Conservation (phyloP, 139 green algal genomes). For the Nannochloris sp. region DNA sequence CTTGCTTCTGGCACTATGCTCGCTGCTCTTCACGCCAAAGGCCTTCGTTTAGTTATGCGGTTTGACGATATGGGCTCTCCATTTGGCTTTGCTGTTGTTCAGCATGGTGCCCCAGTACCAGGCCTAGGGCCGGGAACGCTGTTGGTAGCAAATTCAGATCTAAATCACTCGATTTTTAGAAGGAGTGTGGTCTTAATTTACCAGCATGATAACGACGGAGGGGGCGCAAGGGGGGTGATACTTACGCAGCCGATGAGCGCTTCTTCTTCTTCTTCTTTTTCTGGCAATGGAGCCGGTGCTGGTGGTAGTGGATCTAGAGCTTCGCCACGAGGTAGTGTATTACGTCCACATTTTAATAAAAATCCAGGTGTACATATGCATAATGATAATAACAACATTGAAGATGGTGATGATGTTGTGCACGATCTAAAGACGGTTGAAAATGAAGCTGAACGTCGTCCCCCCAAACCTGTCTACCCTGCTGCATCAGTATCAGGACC, state of each 20-base stretch:
- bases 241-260: constrained; percentile 24
- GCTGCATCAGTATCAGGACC: background rate
- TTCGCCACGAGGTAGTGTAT: no score
- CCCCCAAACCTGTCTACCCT: background rate
- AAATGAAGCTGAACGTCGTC: background rate
- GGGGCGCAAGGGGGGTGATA: constrained; percentile 21
- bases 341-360: no score
- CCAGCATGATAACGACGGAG: constrained; percentile 11
- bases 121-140: constrained; percentile 17
- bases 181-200: constrained; percentile 31
- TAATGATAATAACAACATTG: background rate
- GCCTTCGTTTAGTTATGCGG: constrained; percentile 23
- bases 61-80: constrained; percentile 13
- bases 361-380: background rate
- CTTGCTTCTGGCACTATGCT: constrained; percentile 13
- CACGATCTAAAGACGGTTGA: background rate
- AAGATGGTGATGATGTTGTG: background rate
- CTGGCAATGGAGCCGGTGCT: no score
- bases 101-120: constrained; percentile 16
- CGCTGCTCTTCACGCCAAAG: constrained; percentile 21
- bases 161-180: constrained; percentile 28
- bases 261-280: background rate
- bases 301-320: no score
- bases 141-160: constrained; percentile 22
- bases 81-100: constrained; percentile 31